phyloP scores from a whole-genome alignment of 2,329 filamentous ascomycete genomes.

The Triangularia setosa region DNA sequence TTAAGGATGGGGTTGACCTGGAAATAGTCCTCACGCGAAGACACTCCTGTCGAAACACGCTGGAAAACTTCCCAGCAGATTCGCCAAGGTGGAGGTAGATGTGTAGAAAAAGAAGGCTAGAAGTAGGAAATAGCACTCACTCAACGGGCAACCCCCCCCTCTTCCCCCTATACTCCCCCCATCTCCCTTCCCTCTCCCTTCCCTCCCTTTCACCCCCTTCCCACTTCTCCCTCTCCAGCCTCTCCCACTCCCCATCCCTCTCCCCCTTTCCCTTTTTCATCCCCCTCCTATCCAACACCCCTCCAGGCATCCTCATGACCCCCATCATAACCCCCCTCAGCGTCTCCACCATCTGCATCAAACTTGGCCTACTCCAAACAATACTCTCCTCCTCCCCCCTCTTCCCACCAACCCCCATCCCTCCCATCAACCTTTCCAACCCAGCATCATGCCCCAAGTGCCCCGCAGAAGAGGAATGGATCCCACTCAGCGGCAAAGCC shows the following conservation, averaged over 20 bases:
- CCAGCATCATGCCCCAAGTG: not conserved
- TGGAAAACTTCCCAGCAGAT: too few relatives aligned
- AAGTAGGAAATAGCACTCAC: not conserved
- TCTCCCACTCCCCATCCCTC: not conserved
- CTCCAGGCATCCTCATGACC: not conserved
- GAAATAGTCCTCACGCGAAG: too few relatives aligned
- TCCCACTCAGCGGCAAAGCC: not conserved
- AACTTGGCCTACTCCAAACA: conserved; percentile 39
- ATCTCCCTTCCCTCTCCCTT: not conserved
- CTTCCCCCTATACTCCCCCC: not conserved
- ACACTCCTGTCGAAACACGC: too few relatives aligned
- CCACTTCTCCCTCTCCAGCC: not conserved
- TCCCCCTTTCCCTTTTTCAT: not conserved
- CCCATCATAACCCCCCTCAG: conserved; percentile 42
- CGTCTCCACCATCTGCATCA: conserved; percentile 43
- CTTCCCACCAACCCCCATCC: not conserved
- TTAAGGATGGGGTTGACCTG: too few relatives aligned
- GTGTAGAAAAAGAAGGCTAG: not conserved
- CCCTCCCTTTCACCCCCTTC: not conserved
- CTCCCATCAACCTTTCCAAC: not conserved
- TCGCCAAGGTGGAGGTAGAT: too few relatives aligned
- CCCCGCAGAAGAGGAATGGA: not conserved
- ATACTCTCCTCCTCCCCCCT: not conserved
- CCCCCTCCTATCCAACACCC: not conserved
- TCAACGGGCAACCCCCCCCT: conserved; percentile 6